A percentile compares a stretch with the other conserved stretches of the same genome.
Evolutionary conservation across 495 filamentous ascomycete species (phyloP).

Genomic region (Bathelium albidoporum): DNA sequence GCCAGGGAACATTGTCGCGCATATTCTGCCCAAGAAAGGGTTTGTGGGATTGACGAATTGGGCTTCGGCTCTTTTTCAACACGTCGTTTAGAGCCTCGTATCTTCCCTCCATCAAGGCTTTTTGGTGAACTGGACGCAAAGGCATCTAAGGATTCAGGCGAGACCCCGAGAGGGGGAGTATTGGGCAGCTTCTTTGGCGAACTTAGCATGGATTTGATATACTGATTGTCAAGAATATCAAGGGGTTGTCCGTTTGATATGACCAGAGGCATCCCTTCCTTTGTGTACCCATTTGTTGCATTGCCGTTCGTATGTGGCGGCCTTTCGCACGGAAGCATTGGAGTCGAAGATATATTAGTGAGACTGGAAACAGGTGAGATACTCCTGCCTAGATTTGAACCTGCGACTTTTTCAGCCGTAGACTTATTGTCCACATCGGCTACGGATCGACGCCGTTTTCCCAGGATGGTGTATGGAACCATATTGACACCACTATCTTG

Average conservation of each 20-base stretch:
- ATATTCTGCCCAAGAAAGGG: slow-evolving; percentile 61
- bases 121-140: not conserved
- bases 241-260: not conserved
- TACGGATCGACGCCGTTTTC: not conserved
- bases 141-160: not conserved
- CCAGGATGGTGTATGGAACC: not conserved
- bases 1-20: slow-evolving; percentile 80
- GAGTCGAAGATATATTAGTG: not conserved
- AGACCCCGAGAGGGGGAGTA: not conserved
- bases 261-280: not conserved
- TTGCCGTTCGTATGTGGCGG: not conserved
- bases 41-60: slow-evolving; percentile 59
- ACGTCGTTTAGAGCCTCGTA: not conserved
- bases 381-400: not conserved
- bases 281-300: not conserved
- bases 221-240: not conserved
- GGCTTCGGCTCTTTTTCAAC: not conserved
- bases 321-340: not conserved
- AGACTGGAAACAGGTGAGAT: not conserved
- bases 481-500: not conserved
- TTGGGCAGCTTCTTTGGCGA: not conserved
- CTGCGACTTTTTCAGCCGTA: not conserved
- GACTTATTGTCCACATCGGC: not conserved
- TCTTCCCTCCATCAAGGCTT: not conserved
- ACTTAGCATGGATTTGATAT: not conserved